Evolutionary conservation across 148 eudicot species (phyloP).

Genomic region (Rhododendron griersonianum): DNA sequence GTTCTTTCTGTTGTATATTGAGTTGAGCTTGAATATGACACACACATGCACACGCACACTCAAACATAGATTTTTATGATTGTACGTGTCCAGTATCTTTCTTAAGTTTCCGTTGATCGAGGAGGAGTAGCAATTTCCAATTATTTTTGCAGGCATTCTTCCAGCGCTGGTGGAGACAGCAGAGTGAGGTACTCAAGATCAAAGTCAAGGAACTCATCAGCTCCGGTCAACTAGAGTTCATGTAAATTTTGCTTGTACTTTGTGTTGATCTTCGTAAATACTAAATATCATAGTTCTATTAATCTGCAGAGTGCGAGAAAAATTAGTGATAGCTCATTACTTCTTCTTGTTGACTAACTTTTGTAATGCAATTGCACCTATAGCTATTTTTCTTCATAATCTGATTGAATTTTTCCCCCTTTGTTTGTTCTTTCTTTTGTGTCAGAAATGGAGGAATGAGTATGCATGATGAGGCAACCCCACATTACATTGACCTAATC

Average conservation of each 20-base stretch:
- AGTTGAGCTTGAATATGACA: neutral
- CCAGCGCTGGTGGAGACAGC: slow-evolving; percentile 82
- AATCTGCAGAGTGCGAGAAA: neutral
- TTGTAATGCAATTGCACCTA: neutral
- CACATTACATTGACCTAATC: slow-evolving; percentile 70
- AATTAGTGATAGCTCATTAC: neutral
- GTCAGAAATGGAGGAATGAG: slow-evolving; percentile 81
- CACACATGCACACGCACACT: neutral
- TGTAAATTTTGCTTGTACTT: slow-evolving; percentile 25
- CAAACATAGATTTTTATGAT: neutral
- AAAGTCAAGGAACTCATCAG: slow-evolving; percentile 69
- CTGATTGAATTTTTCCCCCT: neutral
- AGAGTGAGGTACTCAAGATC: slow-evolving; percentile 43
- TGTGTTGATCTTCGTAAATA: neutral
- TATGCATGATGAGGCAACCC: slow-evolving; percentile 86
- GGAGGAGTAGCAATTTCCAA: neutral
- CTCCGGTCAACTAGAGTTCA: slow-evolving; percentile 71
- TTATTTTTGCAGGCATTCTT: slow-evolving; percentile 54
- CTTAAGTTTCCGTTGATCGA: neutral
- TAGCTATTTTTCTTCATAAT: neutral
- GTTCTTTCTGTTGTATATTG: neutral
- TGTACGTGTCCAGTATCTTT: neutral
- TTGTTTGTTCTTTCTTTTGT: neutral
- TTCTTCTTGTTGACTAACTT: neutral
- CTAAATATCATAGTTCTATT: neutral